These are phyloP conservation scores for Talaromyces sp. DNA, from an alignment of 2,329 filamentous ascomycete species.

Conservation along the genomic window DNA sequence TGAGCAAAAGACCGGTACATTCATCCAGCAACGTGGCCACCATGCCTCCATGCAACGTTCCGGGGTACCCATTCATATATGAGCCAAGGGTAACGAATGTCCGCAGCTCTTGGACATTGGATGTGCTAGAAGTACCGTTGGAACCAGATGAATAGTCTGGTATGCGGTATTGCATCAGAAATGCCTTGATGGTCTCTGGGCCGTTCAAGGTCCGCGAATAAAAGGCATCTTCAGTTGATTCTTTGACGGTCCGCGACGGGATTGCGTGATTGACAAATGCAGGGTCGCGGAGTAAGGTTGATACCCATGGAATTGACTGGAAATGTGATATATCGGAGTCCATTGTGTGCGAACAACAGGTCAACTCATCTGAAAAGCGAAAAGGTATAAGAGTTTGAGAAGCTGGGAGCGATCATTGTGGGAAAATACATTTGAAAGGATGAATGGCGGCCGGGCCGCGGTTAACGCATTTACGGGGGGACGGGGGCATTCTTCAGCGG, in stretches of 20 bases:
- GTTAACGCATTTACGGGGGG: too few species aligned
- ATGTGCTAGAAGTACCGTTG: background rate
- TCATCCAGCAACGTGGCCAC: constrained; percentile 22
- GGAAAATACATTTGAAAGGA: background rate
- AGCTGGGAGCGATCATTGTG: background rate
- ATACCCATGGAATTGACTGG: background rate
- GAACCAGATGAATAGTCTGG: background rate
- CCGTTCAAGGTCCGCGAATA: background rate
- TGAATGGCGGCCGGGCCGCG: background rate
- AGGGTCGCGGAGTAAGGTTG: background rate
- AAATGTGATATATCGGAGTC: background rate
- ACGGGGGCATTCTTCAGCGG: background rate
- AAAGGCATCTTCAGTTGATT: background rate
- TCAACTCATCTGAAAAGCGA: background rate
- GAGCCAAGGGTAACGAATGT: constrained; percentile 22
- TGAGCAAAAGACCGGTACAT: constrained; percentile 16
- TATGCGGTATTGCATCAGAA: background rate
- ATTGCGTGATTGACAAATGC: background rate
- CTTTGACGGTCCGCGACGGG: background rate
- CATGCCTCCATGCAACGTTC: constrained; percentile 23
- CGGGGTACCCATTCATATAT: constrained; percentile 21
- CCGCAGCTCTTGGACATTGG: constrained; percentile 15
- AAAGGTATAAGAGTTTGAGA: background rate
- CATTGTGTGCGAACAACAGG: background rate
- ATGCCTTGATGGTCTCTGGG: background rate